Conservation (phyloP, 257 asterid genomes). For the Orobanche coerulescens region DNA sequence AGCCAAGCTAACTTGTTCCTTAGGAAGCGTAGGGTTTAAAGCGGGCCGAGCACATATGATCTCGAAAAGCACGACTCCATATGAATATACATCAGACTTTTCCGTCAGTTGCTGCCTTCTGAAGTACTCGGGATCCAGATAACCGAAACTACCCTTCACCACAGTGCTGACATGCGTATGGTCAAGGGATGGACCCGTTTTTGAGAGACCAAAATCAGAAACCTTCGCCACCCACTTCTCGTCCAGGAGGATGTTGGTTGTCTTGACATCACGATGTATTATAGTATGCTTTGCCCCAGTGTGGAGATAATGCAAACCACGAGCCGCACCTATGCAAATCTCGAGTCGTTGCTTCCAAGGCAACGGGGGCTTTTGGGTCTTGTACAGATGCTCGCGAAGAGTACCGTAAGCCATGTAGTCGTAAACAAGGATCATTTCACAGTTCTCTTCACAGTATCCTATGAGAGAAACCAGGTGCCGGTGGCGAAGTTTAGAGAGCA, state of each 20-base stretch:
- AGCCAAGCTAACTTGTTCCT: conserved; percentile 38
- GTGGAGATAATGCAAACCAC: conserved; percentile 41
- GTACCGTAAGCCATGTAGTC: conserved; percentile 42
- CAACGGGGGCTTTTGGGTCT: conserved; percentile 23
- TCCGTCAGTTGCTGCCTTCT: conserved; percentile 34
- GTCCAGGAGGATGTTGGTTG: conserved; percentile 37
- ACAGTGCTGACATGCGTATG: conserved; percentile 35
- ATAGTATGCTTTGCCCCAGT: conserved; percentile 36
- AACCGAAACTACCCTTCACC: conserved; percentile 46
- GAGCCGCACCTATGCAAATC: conserved; percentile 38
- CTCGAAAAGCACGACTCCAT: conserved; percentile 33
- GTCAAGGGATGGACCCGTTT: conserved; percentile 23
- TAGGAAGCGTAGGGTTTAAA: conserved; percentile 27
- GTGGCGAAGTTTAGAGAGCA: conserved; percentile 31
- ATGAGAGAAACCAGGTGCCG: conserved; percentile 36
- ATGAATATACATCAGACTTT: conserved; percentile 40
- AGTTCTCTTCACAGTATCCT: conserved; percentile 36
- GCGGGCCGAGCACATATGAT: conserved; percentile 34
- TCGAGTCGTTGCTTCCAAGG: conserved; percentile 40
- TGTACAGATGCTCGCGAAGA: conserved; percentile 41
- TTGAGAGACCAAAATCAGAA: conserved; percentile 39
- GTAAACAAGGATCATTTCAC: conserved; percentile 41
- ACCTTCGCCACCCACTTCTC: conserved; percentile 37
- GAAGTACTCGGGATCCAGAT: conserved; percentile 39
- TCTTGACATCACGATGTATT: conserved; percentile 44